Percentiles rank a stretch among this genome's conserved stretches.
Conservation (phyloP, 208 protist species). For the Wallacemonas rigidus region DNA sequence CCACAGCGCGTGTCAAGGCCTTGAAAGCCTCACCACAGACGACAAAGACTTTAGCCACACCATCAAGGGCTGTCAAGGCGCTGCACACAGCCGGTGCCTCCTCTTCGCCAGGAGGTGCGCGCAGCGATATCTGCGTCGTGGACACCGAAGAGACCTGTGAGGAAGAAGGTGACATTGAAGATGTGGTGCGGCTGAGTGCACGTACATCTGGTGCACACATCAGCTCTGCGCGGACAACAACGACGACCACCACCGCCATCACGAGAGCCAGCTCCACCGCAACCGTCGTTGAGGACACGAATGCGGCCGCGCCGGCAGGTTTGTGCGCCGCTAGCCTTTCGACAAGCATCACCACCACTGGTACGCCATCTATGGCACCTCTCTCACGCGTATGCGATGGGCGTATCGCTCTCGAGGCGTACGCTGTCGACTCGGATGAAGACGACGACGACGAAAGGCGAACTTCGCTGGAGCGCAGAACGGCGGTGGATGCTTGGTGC, state of each 20-base stretch:
- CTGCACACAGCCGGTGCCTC: too few relatives aligned
- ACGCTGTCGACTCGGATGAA: neutral
- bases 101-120: too few relatives aligned
- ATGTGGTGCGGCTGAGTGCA: constrained; percentile 2
- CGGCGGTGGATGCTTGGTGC: too few relatives aligned
- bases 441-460: neutral
- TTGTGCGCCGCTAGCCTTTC: neutral
- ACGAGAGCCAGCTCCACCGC: neutral
- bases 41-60: too few relatives aligned
- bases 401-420: neutral
- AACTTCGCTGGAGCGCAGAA: too few relatives aligned
- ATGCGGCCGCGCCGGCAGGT: neutral
- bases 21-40: too few relatives aligned
- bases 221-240: neutral
- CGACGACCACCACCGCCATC: neutral
- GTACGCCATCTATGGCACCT: neutral
- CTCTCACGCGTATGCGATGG: neutral
- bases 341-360: neutral
- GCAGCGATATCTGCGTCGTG: too few relatives aligned
- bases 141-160: too few relatives aligned
- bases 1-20: too few relatives aligned
- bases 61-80: too few relatives aligned
- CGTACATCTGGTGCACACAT: neutral
- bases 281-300: neutral
- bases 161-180: too few relatives aligned